Evolutionary conservation across 768 basidiomycete species (phyloP).

Genomic region (Pleurotus giganteus): DNA sequence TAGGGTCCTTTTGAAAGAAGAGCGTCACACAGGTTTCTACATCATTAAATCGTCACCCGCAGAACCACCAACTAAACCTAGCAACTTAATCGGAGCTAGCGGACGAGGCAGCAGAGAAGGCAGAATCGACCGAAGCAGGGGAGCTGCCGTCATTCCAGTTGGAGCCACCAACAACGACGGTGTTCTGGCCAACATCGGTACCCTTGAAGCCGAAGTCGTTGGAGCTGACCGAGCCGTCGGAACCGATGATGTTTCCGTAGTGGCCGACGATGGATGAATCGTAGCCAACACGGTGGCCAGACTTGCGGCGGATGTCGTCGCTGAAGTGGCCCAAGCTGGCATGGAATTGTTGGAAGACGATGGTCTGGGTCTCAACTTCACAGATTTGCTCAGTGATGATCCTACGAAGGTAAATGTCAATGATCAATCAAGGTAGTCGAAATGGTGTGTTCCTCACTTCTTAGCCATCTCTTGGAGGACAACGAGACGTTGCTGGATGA

Average conservation of each 20-base stretch:
- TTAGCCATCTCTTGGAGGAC: constrained; percentile 47
- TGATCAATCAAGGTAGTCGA: not conserved
- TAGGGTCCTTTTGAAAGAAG: constrained; percentile 1
- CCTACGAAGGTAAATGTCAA: constrained; percentile 19
- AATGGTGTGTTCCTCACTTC: constrained; percentile 23
- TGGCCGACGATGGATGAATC: constrained; percentile 35
- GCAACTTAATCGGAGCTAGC: constrained; percentile 15
- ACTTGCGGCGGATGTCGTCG: constrained; percentile 37
- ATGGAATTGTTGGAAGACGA: constrained; percentile 42
- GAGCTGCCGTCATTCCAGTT: constrained; percentile 37
- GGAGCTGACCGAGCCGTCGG: constrained; percentile 35
- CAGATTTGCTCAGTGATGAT: constrained; percentile 46
- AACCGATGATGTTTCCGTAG: constrained; percentile 29
- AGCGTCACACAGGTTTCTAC: not conserved
- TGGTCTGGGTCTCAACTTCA: constrained; percentile 47
- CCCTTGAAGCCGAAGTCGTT: constrained; percentile 41
- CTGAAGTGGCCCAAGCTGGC: constrained; percentile 38
- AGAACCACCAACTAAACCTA: not conserved
- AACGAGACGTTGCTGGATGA: constrained; percentile 45
- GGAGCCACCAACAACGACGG: constrained; percentile 32
- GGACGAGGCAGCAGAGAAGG: constrained; percentile 28
- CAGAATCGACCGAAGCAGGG: constrained; percentile 28
- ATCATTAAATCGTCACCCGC: not conserved
- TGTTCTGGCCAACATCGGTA: constrained; percentile 33
- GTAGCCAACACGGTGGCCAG: constrained; percentile 36